phyloP scores from a whole-genome alignment of 1,139 yeast genomes.

The Suhomyces bribrorum region DNA sequence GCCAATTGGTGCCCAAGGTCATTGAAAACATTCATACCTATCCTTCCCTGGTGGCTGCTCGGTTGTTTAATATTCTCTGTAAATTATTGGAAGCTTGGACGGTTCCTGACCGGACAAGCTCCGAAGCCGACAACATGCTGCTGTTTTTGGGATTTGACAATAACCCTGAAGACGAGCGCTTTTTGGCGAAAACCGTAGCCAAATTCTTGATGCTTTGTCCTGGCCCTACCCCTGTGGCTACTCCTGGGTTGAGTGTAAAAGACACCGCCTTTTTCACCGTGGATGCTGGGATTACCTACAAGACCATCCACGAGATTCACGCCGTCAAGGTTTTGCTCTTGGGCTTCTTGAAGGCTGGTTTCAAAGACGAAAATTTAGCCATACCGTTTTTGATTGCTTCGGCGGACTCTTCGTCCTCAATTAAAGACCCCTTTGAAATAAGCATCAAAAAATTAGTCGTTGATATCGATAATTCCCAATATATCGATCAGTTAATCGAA shows the following conservation, averaged over 20 bases:
- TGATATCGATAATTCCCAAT: conserved; percentile 50
- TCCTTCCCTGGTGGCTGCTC: conserved; percentile 47
- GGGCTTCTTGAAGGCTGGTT: conserved; percentile 42
- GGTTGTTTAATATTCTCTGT: conserved; percentile 62
- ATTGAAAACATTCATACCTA: conserved; percentile 47
- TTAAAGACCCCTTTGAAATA: conserved; percentile 54
- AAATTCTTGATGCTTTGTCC: conserved; percentile 62
- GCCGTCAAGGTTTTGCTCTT: conserved; percentile 43
- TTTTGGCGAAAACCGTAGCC: conserved; percentile 48
- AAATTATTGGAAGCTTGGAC: conserved; percentile 55
- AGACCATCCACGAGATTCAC: conserved; percentile 47
- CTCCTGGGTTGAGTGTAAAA: conserved; percentile 62
- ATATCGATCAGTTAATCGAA: conserved; percentile 45
- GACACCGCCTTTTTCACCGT: conserved; percentile 64
- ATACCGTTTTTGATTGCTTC: conserved; percentile 63
- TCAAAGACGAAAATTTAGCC: conserved; percentile 35
- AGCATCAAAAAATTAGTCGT: conserved; percentile 51
- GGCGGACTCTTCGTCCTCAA: conserved; percentile 55
- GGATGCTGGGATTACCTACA: conserved; percentile 64
- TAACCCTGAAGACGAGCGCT: conserved; percentile 38
- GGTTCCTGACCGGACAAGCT: conserved; percentile 49
- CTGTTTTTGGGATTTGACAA: conserved; percentile 30
- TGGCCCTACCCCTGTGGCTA: conserved; percentile 27
- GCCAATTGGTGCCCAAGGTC: conserved; percentile 48
- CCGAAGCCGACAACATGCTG: conserved; percentile 40